Evolutionary conservation across 2,329 filamentous ascomycete genomes (phyloP).

Genomic region (Fonsecaea multimorphosa): DNA sequence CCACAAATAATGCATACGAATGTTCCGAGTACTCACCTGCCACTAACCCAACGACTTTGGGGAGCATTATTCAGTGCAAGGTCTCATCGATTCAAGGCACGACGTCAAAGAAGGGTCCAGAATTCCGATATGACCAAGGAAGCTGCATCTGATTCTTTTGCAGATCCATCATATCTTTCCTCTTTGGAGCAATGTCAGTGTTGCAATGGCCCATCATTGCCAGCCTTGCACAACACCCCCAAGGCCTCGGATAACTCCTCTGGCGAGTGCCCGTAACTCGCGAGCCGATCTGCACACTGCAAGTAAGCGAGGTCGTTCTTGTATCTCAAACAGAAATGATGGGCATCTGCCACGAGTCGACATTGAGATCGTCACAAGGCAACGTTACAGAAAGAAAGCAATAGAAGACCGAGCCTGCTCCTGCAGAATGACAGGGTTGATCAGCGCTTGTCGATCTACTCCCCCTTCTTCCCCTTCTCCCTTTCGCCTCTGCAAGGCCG

Average conservation of each 20-base stretch:
- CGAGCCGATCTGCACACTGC: neutral
- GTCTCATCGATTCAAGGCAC: neutral
- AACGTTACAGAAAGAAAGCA: neutral
- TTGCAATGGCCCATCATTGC: neutral
- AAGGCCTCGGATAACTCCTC: neutral
- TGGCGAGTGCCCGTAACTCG: neutral
- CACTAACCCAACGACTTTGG: no score
- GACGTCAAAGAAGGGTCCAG: neutral
- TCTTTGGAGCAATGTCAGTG: neutral
- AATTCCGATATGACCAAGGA: no score
- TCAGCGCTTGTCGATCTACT: neutral
- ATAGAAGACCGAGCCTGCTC: neutral
- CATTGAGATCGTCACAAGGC: neutral
- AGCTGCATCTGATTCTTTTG: neutral
- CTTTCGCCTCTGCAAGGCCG: neutral
- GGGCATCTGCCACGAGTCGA: slow-evolving; percentile 1
- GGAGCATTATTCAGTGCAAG: neutral
- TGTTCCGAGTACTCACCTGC: no score
- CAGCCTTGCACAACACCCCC: neutral
- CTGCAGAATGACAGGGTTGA: neutral
- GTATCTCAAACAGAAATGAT: neutral
- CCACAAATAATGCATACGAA: neutral
- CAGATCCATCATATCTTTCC: neutral
- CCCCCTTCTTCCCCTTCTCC: neutral
- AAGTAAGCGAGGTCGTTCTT: neutral